A percentile compares a stretch with the other conserved stretches of the same genome.
These are phyloP conservation scores for Lasiosphaeris hirsuta DNA, from an alignment of 495 filamentous ascomycete species.

Conservation along the genomic window DNA sequence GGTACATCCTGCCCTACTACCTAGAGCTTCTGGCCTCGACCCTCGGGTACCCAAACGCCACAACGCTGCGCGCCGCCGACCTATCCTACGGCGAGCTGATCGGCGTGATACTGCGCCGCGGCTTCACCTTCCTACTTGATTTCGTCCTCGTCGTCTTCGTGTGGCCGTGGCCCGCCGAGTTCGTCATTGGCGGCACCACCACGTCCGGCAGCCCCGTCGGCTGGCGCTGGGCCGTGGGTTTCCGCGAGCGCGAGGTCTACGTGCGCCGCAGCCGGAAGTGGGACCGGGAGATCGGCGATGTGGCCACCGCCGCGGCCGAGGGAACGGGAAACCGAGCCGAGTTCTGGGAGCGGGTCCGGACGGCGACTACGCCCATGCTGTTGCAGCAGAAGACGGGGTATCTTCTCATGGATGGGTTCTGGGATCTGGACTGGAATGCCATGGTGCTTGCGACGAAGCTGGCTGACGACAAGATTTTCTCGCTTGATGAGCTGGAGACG, in stretches of 20 bases:
- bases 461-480: slow-evolving; percentile 55
- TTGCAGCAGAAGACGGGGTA: slow-evolving; percentile 72
- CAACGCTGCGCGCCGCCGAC: slow-evolving; percentile 53
- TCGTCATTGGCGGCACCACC: slow-evolving; percentile 56
- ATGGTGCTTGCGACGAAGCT: slow-evolving; percentile 68
- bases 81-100: slow-evolving; percentile 50
- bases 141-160: slow-evolving; percentile 66
- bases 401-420: slow-evolving; percentile 70
- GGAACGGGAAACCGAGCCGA: slow-evolving; percentile 18
- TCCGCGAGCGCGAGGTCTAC: slow-evolving; percentile 68
- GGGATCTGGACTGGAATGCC: slow-evolving; percentile 73
- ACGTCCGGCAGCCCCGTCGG: slow-evolving; percentile 52
- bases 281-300: slow-evolving; percentile 47
- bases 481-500: slow-evolving; percentile 57
- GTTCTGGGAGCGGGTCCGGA: slow-evolving; percentile 34
- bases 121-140: slow-evolving; percentile 62
- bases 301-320: slow-evolving; percentile 30
- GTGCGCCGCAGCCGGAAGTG: slow-evolving; percentile 65
- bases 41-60: slow-evolving; percentile 58
- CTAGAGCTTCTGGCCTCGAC: slow-evolving; percentile 54
- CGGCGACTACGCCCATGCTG: slow-evolving; percentile 59
- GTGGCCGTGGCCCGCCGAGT: slow-evolving; percentile 71
- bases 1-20: slow-evolving; percentile 62
- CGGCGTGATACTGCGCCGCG: slow-evolving; percentile 50
- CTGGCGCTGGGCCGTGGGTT: slow-evolving; percentile 71